phyloP scores from a whole-genome alignment of 768 basidiomycete species.

The Peribolospora kevripleyi region DNA sequence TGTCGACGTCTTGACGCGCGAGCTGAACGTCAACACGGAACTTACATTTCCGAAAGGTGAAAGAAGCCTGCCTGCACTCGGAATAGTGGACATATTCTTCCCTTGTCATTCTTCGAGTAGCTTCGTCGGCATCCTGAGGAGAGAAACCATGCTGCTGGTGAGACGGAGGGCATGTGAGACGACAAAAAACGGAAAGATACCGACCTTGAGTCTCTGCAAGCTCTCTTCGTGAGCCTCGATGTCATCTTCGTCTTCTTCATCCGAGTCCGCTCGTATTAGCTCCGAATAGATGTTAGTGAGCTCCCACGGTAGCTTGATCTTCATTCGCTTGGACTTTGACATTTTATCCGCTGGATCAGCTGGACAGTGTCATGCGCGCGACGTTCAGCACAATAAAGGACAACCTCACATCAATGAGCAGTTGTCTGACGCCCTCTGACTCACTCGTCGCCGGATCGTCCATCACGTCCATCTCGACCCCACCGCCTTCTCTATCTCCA shows the following conservation, averaged over 20 bases:
- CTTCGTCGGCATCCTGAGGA: constrained; percentile 67
- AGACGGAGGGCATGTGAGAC: background rate
- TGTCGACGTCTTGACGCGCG: background rate
- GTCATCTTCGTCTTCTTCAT: constrained; percentile 87
- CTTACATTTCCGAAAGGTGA: constrained; percentile 84
- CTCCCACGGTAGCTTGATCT: constrained; percentile 91
- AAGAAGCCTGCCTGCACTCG: constrained; percentile 85
- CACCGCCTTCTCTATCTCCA: constrained; percentile 52
- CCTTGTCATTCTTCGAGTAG: constrained; percentile 81
- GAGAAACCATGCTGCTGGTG: background rate
- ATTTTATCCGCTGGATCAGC: constrained; percentile 14
- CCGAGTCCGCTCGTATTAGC: constrained; percentile 50
- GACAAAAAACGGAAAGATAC: background rate
- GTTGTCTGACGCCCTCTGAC: background rate
- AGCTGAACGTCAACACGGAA: background rate
- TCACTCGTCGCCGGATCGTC: constrained; percentile 36
- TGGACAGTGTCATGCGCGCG: constrained; percentile 8
- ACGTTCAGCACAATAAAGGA: background rate
- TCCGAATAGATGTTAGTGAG: constrained; percentile 77
- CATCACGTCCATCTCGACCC: constrained; percentile 47
- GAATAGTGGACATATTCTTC: constrained; percentile 95
- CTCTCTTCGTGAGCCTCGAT: constrained; percentile 89
- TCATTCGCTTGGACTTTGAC: constrained; percentile 71
- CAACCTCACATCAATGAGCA: background rate
- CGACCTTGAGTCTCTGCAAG: constrained; percentile 56